Base-by-base conservation (phyloP, 2,329 filamentous ascomycete genomes). In the Verticillium longisporum region DNA sequence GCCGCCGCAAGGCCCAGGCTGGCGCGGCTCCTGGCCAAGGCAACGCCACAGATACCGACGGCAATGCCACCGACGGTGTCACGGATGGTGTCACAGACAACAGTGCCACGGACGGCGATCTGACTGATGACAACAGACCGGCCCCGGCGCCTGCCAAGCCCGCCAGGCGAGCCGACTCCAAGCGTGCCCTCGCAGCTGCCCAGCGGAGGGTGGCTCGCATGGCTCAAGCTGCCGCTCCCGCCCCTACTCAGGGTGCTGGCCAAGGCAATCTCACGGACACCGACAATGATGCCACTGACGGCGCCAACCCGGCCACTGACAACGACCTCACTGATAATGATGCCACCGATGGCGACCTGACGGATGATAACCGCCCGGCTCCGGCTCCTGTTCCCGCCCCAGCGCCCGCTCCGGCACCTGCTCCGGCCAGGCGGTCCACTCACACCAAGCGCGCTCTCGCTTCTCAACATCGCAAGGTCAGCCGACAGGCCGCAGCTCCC, bases 241-340 rank as follows among this genome's bases (percentile, higher is more conserved):
- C 62, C 21, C 63, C 61, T n/a, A 61, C 33, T 10, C 61, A 55
- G 15, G 66, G 72, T 36, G 45, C 45, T 5, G 45, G 45, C 11
- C 45, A 53, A 18, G 45, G 45, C 18, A 53, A 53, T 18, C 45
- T 53, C 45, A 53, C 45, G 4, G 45, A 53, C 10, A 53, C 45
- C 18, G 45, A 53, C 18, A 18, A 18, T 13, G 45, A 53, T 9
- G n/a, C 18, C 5, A 53, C 45, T 3, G 45, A 53, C 11, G 45
- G 45, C 18, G 45, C 21, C 45, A 26, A 53, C 45, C 21, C 45
- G 45, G 45, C 45, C 18, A 21, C 45, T 26, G 45, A 53, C n/a
- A 53, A 53, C 10, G 45, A 53, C 10, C n/a, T 26, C 7, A 53
- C 45, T 11, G 45, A 53, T 18, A 18, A 18, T 10, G 45, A 53